A percentile compares a stretch with the other conserved stretches of the same genome.
These are phyloP conservation scores for Diutina sp. DNA, from an alignment of 1,139 yeast genomes.

Conservation along the genomic window DNA sequence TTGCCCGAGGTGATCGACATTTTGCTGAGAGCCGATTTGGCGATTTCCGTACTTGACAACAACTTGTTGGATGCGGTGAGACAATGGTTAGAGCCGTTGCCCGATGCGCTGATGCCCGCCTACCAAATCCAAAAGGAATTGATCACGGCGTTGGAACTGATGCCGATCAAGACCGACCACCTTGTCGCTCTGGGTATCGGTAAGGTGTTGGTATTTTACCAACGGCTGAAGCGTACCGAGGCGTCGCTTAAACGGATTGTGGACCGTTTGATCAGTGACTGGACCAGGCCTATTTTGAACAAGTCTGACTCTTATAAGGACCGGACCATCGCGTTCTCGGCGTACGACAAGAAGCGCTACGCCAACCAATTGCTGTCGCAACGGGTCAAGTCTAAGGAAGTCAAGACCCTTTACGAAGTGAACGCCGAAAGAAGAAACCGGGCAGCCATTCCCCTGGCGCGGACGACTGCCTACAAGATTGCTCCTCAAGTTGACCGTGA, in stretches of 20 bases:
- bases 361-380: constrained; percentile 31
- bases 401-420: constrained; percentile 65
- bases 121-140: constrained; percentile 89
- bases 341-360: constrained; percentile 51
- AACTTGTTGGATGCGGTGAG: constrained; percentile 88
- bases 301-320: constrained; percentile 92
- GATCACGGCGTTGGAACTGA: constrained; percentile 55
- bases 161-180: constrained; percentile 94
- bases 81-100: constrained; percentile 96
- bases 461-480: constrained; percentile 78
- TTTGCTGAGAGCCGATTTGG: constrained; percentile 69
- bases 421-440: constrained; percentile 88
- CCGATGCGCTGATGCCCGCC: constrained; percentile 95
- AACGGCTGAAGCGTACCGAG: constrained; percentile 83
- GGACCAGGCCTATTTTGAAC: constrained; percentile 98
- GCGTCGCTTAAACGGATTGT: constrained; percentile 76
- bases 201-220: constrained; percentile 86
- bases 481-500: constrained; percentile 68
- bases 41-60: constrained; percentile 89
- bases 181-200: constrained; percentile 91
- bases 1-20: constrained; percentile 69
- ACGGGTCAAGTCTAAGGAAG: constrained; percentile 23
- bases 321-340: constrained; percentile 58
- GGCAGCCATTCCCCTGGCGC: constrained; percentile 88
- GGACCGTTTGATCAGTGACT: constrained; percentile 83